Base-by-base conservation (phyloP, 2,329 filamentous ascomycete genomes). In the Bipolaris victoriae region DNA sequence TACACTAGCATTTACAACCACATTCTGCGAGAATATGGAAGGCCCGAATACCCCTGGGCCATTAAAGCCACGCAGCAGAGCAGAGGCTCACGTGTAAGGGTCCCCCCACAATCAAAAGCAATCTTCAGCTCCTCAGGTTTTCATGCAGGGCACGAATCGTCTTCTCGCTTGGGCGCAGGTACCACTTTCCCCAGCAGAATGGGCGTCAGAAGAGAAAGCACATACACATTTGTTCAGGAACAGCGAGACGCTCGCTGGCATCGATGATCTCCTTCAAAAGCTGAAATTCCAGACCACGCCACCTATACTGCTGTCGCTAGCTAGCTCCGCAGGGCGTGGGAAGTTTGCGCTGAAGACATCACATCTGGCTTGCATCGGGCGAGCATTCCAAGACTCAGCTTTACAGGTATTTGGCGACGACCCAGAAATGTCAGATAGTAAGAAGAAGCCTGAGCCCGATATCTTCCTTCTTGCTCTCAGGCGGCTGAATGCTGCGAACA, bases 21-120 rank as follows among this genome's bases (percentile, higher is more conserved):
- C 18, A 64, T 69, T 37, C 60, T 69, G 1, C 54, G 51, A 22
- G 60, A 65, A n/a, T 65, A 65, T 26, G 56, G 58, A n/a, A 58
- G 48, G 39, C 62, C 62, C 11, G 29, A 61, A 3, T 67, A 65
- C 3, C 65, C 65, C 3, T 69, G 66, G 66, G 41, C 20, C 1
- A 59, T 68, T 46, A 69, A 69, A 51, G 65, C 64, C 11, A 55
- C 57, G 1, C 65, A 68, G 31, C 64, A 68, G 39, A 68, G 66
- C 44, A 52, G 66, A 47, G 66, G 66, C 31, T 61, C 55, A 18
- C 40, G 52, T 13, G 64, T 66, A 49, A 31, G 29, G 18, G 36
- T 48, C 13, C 10, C 16, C 16, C 7, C 16, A 24, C 22, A n/a
- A n/a, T 37, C n/a, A 10, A 9, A 26, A 5, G 2, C 16, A 44